Percentiles rank a stretch among this genome's conserved stretches.
phyloP scores from a whole-genome alignment of 768 basidiomycete species.

The Steccherinum ochraceum region DNA sequence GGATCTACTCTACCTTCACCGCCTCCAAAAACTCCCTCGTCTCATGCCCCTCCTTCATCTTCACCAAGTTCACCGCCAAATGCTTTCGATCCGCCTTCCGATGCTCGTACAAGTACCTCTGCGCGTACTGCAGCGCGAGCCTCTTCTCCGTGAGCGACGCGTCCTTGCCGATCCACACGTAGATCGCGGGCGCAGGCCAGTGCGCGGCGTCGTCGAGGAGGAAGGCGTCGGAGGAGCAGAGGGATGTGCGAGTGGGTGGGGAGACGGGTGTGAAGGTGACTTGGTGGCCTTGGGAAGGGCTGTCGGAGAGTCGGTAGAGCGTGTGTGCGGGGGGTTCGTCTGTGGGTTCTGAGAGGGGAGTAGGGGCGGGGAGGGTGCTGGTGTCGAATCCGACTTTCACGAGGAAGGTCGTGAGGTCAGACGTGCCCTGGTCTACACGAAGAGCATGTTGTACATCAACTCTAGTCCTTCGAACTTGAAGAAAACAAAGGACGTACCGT shows the following conservation, averaged over 20 bases:
- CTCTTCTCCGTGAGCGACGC: conserved; percentile 43
- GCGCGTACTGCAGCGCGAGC: conserved; percentile 50
- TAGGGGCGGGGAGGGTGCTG: too few relatives aligned
- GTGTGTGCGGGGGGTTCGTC: conserved; percentile 20
- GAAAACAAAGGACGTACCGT: conserved; percentile 29
- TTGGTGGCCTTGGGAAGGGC: conserved; percentile 32
- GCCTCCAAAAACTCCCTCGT: conserved; percentile 37
- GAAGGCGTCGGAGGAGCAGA: conserved; percentile 46
- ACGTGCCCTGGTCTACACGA: conserved; percentile 44
- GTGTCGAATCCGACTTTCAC: conserved; percentile 33
- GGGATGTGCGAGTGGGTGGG: conserved; percentile 24
- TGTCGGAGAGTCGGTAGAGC: conserved; percentile 41
- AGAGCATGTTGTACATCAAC: background rate
- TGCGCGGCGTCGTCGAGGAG: conserved; percentile 40
- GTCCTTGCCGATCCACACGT: conserved; percentile 51
- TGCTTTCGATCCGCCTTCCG: conserved; percentile 15
- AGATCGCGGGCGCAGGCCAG: conserved; percentile 35
- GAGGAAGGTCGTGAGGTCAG: conserved; percentile 43
- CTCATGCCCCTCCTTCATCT: conserved; percentile 50
- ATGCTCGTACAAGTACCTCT: conserved; percentile 42
- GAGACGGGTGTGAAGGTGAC: conserved; percentile 32
- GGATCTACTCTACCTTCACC: conserved; percentile 13
- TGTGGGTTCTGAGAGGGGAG: conserved; percentile 1
- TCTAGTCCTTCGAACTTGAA: too few relatives aligned
- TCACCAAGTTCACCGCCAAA: conserved; percentile 36